These are phyloP conservation scores for Sphagnum contortum DNA, from an alignment of 225 moss, liverwort and hornwort genomes.

Conservation along the genomic window DNA sequence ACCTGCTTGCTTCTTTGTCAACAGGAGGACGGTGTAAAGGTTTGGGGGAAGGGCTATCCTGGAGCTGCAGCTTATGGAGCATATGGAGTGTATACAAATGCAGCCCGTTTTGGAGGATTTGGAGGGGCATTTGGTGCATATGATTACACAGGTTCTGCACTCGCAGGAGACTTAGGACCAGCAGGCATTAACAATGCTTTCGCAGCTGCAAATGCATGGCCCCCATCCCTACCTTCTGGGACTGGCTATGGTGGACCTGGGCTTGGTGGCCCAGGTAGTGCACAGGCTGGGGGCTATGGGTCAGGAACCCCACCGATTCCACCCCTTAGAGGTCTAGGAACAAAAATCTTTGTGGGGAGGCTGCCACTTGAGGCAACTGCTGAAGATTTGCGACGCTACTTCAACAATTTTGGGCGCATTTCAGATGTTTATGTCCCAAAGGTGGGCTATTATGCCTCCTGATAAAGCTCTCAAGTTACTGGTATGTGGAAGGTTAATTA, in stretches of 20 bases:
- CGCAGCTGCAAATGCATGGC: conserved; percentile 76
- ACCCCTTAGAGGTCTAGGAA: conserved; percentile 74
- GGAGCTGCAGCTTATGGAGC: conserved; percentile 76
- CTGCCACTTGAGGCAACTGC: conserved; percentile 90
- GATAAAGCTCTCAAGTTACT: no score
- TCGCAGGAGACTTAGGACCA: conserved; percentile 71
- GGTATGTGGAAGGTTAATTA: no score
- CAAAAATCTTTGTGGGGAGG: conserved; percentile 90
- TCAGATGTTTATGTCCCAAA: conserved; percentile 95
- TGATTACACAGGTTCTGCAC: conserved; percentile 74
- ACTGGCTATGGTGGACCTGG: conserved; percentile 70
- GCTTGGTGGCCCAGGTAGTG: conserved; percentile 67
- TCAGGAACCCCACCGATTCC: conserved; percentile 48
- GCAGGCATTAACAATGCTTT: conserved; percentile 73
- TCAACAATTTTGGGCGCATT: conserved; percentile 95
- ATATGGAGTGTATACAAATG: conserved; percentile 86
- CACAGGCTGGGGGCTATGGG: conserved; percentile 51
- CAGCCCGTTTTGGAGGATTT: conserved; percentile 88
- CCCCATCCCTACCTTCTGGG: conserved; percentile 58
- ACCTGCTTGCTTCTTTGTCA: no score
- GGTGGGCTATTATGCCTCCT: conserved; percentile 19
- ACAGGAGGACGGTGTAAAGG: conserved; percentile 83
- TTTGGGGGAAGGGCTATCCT: conserved; percentile 79
- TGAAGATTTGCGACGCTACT: conserved; percentile 90
- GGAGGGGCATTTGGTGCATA: conserved; percentile 87